Conservation (phyloP, 129 eudicot genomes). For the Kitagawia praeruptora region DNA sequence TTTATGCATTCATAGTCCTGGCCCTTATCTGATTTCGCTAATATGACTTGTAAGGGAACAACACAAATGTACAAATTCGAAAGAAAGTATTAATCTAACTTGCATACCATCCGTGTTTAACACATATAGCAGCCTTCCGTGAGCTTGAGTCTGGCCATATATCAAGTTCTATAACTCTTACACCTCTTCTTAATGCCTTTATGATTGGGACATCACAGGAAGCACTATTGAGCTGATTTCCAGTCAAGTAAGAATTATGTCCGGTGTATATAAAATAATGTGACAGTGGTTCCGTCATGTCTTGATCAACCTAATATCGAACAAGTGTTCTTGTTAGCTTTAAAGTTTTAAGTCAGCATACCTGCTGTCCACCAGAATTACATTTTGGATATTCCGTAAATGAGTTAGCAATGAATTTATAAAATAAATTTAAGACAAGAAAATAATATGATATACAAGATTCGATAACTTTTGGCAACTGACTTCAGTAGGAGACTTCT, state of each 20-base stretch:
- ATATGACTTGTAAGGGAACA: background rate
- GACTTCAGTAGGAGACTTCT: too few species aligned
- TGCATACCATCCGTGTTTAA: conserved; percentile 80
- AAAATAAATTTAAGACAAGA: too few species aligned
- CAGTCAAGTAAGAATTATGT: conserved; percentile 89
- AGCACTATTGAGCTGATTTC: conserved; percentile 79
- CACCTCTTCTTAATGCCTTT: conserved; percentile 68
- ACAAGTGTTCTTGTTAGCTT: background rate
- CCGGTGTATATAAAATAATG: conserved; percentile 90
- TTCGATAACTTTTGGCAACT: too few species aligned
- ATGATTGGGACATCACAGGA: conserved; percentile 83
- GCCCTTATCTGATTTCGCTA: background rate
- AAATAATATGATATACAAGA: too few species aligned
- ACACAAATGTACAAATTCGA: background rate
- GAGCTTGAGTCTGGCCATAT: conserved; percentile 88
- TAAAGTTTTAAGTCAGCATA: background rate
- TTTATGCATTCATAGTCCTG: background rate
- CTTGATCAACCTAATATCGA: conserved; percentile 56
- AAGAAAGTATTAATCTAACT: background rate
- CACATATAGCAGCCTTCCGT: conserved; percentile 51
- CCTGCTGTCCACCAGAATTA: too few species aligned
- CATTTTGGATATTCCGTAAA: too few species aligned
- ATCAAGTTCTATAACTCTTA: conserved; percentile 83
- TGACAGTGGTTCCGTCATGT: conserved; percentile 80
- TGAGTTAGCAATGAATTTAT: background rate